phyloP scores from a whole-genome alignment of 345 rosid genomes.

The Acer campestre region DNA sequence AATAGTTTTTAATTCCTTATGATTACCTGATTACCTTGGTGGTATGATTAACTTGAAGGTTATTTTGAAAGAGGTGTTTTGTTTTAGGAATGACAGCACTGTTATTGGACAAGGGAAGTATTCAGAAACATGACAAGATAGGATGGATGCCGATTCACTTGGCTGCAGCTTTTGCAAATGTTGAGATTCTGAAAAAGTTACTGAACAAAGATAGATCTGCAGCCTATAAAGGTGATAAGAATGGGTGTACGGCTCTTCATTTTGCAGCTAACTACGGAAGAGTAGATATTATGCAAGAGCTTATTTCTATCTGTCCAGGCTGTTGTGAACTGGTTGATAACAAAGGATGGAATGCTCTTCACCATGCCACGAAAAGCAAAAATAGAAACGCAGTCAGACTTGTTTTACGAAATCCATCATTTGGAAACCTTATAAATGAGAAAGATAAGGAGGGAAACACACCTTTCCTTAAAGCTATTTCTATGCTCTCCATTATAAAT shows the following conservation, averaged over 20 bases:
- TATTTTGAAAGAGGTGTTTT: background rate
- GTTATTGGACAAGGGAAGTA: background rate
- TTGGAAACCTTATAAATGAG: slow-evolving; percentile 16
- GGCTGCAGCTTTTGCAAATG: background rate
- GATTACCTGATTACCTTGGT: no score
- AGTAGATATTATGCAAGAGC: background rate
- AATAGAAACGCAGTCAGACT: background rate
- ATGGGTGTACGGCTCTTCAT: slow-evolving; percentile 18
- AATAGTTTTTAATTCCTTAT: no score
- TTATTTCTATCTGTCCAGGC: slow-evolving; percentile 14
- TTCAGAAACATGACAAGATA: background rate
- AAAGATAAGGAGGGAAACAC: background rate
- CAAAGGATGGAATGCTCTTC: slow-evolving; percentile 22
- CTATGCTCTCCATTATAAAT: background rate
- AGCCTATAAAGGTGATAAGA: background rate
- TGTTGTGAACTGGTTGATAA: slow-evolving; percentile 19
- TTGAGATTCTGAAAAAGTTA: background rate
- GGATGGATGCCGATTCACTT: background rate
- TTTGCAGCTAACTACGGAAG: slow-evolving; percentile 8
- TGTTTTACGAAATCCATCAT: background rate
- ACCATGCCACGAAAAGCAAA: slow-evolving; percentile 7
- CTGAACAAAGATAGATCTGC: background rate
- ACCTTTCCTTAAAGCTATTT: background rate
- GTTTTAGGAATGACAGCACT: background rate
- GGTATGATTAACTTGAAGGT: no score